Evolutionary conservation across 108 stramenopile genomes (phyloP), one percentile per base, ranked within the genome.

Genomic region (Nitzschia inconspicua): DNA sequence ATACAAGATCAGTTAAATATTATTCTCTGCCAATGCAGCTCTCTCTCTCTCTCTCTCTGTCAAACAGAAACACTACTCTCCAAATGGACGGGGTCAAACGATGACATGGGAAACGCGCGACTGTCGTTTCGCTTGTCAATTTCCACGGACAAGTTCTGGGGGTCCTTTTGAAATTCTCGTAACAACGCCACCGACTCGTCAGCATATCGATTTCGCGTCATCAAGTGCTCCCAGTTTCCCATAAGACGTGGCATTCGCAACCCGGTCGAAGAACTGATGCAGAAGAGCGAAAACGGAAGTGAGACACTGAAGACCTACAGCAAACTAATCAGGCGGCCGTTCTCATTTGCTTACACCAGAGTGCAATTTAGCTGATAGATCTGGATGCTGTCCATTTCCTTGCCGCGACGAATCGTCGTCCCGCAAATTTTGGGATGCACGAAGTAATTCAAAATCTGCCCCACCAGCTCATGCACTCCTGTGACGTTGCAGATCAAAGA

Each of bases 381-480:
- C 26, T 57, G 56, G 41, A 57, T 57, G 25, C 39, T 41, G 26
- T 57, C 56, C 1, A 57, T 57, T 20, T 57, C 56, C 39, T 39
- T 37, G 13, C 18, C 37, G 4, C 37, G 36, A 40, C 56, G 56
- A 40, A 57, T 37, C 25, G 56, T 57, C 10, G 56, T 20, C 3
- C 56, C 56, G 25, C 35, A 16, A 57, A 57, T 40, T 22, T 7
- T 37, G 39, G 56, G 56, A 25, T 57, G 22, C 10, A 20, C 36
- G n/a, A 40, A 25, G 39, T 57, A 57, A 25, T 57, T 39, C 22
- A 25, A 40, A 41, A 57, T 40, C 3, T 57, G 56, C 16, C 56
- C 56, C 16, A 57, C 56, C 10, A 40, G 56, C 25, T 57, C 56
- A 34, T 57, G 56, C 56, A 57, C 41, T 8, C 37, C 56, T 22